These are phyloP conservation scores for Oryza meyeriana DNA, from an alignment of 176 grass and related monocot genomes.

Conservation along the genomic window DNA sequence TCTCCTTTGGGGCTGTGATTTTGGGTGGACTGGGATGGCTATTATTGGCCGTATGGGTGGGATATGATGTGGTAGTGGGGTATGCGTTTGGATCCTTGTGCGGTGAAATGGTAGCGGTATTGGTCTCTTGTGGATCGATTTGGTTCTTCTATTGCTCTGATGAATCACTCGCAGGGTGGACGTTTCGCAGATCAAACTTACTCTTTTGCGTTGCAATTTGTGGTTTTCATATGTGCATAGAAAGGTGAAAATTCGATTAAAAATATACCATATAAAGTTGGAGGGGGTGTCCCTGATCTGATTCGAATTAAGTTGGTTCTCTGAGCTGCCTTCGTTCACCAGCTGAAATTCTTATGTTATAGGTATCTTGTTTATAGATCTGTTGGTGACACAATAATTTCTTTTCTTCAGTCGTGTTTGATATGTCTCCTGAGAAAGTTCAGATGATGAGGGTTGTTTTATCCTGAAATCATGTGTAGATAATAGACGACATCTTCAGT, in stretches of 20 bases:
- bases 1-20: background rate
- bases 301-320: background rate
- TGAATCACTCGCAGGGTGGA: background rate
- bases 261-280: background rate
- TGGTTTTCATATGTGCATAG: background rate
- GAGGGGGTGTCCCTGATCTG: background rate
- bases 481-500: background rate
- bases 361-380: background rate
- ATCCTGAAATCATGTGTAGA: background rate
- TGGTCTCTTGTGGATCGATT: background rate
- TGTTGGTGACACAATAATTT: background rate
- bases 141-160: background rate
- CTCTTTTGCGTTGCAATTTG: background rate
- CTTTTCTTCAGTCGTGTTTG: background rate
- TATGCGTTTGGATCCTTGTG: background rate
- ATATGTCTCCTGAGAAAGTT: background rate
- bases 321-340: background rate
- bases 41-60: background rate
- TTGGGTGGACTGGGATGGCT: background rate
- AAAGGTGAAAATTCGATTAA: background rate
- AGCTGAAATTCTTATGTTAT: slow-evolving; percentile 5
- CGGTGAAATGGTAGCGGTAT: too few relatives aligned
- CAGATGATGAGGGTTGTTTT: background rate
- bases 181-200: background rate
- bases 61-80: background rate